phyloP scores from a whole-genome alignment of 768 basidiomycete species.

The Butyriboletus loyo region DNA sequence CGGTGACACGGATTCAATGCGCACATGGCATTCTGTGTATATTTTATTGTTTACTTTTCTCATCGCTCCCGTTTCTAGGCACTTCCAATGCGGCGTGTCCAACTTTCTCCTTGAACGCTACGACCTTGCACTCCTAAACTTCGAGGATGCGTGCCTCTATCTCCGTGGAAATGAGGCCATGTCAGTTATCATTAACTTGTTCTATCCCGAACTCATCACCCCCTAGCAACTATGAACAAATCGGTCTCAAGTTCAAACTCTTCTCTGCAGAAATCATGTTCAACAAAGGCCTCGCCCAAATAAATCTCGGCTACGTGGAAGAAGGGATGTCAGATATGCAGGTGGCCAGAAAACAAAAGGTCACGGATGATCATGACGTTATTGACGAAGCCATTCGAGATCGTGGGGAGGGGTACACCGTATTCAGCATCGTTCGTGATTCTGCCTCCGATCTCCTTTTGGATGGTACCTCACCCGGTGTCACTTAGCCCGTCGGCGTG shows the following conservation, averaged over 20 bases:
- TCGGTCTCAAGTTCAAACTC: constrained; percentile 88
- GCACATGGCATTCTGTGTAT: neutral
- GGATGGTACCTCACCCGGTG: neutral
- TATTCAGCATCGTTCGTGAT: constrained; percentile 82
- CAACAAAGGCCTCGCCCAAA: constrained; percentile 77
- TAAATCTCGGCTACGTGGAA: constrained; percentile 64
- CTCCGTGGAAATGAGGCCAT: constrained; percentile 83
- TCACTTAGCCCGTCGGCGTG: constrained; percentile 73
- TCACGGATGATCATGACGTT: constrained; percentile 79
- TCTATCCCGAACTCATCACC: neutral
- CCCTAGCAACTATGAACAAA: constrained; percentile 81
- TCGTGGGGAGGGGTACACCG: constrained; percentile 82
- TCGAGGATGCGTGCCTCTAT: constrained; percentile 79
- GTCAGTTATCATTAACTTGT: constrained; percentile 39
- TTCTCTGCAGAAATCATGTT: constrained; percentile 88
- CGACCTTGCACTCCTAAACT: constrained; percentile 73
- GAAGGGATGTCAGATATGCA: constrained; percentile 70
- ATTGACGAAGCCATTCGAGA: constrained; percentile 89
- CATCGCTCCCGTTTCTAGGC: constrained; percentile 38
- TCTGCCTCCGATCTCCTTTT: neutral
- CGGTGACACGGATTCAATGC: neutral
- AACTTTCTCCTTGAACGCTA: constrained; percentile 81
- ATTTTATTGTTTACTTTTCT: neutral
- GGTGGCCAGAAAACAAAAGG: constrained; percentile 68
- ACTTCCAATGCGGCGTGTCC: constrained; percentile 89